Conservation (phyloP, 208 protist genomes). For the Acanthamoeba lenticulata region DNA sequence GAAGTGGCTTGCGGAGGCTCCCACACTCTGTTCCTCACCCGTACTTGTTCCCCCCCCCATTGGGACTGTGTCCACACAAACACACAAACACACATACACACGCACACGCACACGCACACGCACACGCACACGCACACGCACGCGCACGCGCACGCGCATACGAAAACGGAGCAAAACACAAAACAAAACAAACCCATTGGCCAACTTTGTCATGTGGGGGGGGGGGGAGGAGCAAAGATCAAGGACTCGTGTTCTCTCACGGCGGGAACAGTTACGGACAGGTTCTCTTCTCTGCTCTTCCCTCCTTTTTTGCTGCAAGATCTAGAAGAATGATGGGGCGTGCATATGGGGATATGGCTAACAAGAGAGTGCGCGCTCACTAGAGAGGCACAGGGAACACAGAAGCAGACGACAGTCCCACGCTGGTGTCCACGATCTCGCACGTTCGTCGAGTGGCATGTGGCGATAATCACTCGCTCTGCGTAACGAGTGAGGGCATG, state of each 20-base stretch:
- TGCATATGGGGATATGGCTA: neutral
- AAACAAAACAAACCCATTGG: neutral
- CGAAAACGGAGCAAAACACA: too few relatives aligned
- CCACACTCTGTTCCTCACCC: neutral
- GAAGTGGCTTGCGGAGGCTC: neutral
- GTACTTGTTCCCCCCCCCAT: neutral
- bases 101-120: too few relatives aligned
- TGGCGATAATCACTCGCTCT: conserved; percentile 35
- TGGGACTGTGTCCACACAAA: neutral
- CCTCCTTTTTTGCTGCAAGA: too few relatives aligned
- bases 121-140: too few relatives aligned
- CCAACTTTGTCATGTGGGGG: neutral
- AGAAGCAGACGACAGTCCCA: neutral
- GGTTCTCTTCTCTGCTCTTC: neutral
- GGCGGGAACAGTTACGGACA: neutral
- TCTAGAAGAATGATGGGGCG: too few relatives aligned
- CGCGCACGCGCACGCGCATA: too few relatives aligned
- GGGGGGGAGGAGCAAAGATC: neutral
- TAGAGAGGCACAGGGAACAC: conserved; percentile 18
- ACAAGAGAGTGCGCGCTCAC: neutral
- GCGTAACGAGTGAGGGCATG: neutral
- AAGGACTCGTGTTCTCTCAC: neutral
- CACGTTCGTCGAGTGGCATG: neutral
- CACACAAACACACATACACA: too few relatives aligned
- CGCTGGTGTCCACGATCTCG: neutral